Evolutionary conservation across 78 protist genomes (phyloP), one percentile per base, ranked within the genome.

Genomic region (Speleostelium caveatum): DNA sequence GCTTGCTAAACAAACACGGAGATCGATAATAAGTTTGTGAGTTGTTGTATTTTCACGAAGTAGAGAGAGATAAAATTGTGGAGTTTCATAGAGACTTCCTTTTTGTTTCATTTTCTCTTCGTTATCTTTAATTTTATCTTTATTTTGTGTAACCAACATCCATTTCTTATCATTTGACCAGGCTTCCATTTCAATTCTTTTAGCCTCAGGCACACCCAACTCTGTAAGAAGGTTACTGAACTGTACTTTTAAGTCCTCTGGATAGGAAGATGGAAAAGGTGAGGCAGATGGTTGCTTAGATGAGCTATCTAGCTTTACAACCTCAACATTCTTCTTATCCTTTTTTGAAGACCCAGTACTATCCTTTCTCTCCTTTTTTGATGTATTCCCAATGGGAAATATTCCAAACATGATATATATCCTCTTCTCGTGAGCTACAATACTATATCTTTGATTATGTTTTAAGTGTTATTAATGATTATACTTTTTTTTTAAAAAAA

Each of bases 31-130:
- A 8, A 45, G 17, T 53, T 83, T 83, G 24, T 83, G 77, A 26
- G 58, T 69, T 1, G 79, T 58, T 30, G 79, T 72, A 42, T 83
- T 83, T 39, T 83, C 91, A 69, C 91, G 77, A 19, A 83, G 22
- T 30, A 60, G 49, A 8, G 91, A 83, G 0, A 69, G 58, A 58
- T 68, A 83, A 36, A 68, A 83, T 42, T 83, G 91, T 8, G 91
- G 91, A 26, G 91, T 83, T 28, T 83, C 91, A 42, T 83, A 83
- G 42, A 83, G 79, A 38, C 60, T 59, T 19, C 91, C 91, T 35
- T 83, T 83, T 69, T 83, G 91, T 45, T 83, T 83, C 63, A 71
- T 71, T 35, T 83, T 83, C 38, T 83, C 91, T 32, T 68, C 78
- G 58, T 51, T 28, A 1, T 83, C 91, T 60, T 74, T 67, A 12